A percentile compares a stretch with the other conserved stretches of the same genome.
These are phyloP conservation scores for Beauveria bassiana DNA, from an alignment of 2,329 filamentous ascomycete species.

Conservation along the genomic window DNA sequence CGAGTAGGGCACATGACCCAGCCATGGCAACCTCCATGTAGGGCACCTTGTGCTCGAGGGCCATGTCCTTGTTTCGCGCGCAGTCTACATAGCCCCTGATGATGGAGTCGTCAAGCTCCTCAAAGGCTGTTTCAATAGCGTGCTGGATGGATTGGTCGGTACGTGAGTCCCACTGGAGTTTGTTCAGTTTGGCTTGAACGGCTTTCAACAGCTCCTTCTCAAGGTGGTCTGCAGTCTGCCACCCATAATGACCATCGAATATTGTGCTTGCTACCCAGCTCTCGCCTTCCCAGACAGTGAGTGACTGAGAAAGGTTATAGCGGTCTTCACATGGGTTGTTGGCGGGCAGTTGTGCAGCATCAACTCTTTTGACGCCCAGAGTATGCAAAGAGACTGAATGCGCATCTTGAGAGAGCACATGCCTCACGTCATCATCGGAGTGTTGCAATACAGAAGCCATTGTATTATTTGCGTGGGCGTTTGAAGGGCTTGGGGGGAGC, in stretches of 20 bases:
- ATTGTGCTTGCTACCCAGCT: constrained; percentile 27
- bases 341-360: background rate
- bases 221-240: constrained; percentile 26
- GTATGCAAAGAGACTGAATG: background rate
- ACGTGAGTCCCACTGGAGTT: background rate
- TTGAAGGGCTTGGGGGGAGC: no score
- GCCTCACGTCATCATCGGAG: background rate
- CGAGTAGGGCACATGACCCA: constrained; percentile 52
- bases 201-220: constrained; percentile 23
- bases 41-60: constrained; percentile 7
- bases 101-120: constrained; percentile 45
- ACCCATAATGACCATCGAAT: constrained; percentile 29
- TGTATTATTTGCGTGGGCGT: background rate
- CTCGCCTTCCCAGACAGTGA: constrained; percentile 1
- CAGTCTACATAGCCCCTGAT: constrained; percentile 20
- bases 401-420: background rate
- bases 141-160: background rate
- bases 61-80: constrained; percentile 15
- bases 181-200: constrained; percentile 17
- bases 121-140: constrained; percentile 9
- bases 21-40: constrained; percentile 20
- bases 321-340: constrained; percentile 2
- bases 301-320: background rate
- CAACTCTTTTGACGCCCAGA: background rate
- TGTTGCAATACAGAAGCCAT: background rate